Base-by-base conservation (phyloP, 345 rosid genomes). In the Microthlaspi erraticum region DNA sequence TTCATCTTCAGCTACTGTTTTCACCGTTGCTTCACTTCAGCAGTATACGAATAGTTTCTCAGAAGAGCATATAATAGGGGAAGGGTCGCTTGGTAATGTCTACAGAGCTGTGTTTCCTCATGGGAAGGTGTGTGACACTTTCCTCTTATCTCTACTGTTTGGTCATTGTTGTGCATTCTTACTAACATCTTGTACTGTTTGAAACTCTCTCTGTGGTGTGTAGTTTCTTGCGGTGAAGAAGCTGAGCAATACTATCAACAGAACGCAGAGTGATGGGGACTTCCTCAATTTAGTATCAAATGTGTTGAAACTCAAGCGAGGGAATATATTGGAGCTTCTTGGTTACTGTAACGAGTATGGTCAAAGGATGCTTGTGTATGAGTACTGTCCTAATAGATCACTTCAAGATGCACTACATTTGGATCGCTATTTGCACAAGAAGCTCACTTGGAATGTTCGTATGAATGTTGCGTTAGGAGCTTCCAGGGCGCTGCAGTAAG, bases 401-500 rank as follows among this genome's bases (percentile, higher is more conserved):
- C 89, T 94, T 23, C 79, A 86, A 70, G 96, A 89, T 83, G 87
- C 92, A 44, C 65, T 94, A 71, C 97, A 94, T 60, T 65, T 78
- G 13, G 89, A 91, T 62, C 83, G 85, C 19, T 86, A 81, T 45
- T 58, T 83, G 41, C 93, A 73, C 41, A 80, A 59, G 74, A 89
- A 83, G 44, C 85, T 94, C 64, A 80, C 93, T 39, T 94, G 96
- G 99, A 81, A 78, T 67, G 80, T 73, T 42, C 96, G 97, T 46
- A 82, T 88, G 44, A 81, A 77, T 13, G 44, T 89, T 56, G 96
- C 99, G 0, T 83, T 91, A 19, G 96, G 96, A 77, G 87, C 93
- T 72, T 93, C 99, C 45, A 86, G 83, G 69, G 96, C 96, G 65
- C 64, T 94, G 53, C 93, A 89, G 99, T 94, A 84, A 86, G 97